Evolutionary conservation across 495 filamentous ascomycete genomes (phyloP), one percentile per base, ranked within the genome.

Genomic region (Astrocystis sublimbata): DNA sequence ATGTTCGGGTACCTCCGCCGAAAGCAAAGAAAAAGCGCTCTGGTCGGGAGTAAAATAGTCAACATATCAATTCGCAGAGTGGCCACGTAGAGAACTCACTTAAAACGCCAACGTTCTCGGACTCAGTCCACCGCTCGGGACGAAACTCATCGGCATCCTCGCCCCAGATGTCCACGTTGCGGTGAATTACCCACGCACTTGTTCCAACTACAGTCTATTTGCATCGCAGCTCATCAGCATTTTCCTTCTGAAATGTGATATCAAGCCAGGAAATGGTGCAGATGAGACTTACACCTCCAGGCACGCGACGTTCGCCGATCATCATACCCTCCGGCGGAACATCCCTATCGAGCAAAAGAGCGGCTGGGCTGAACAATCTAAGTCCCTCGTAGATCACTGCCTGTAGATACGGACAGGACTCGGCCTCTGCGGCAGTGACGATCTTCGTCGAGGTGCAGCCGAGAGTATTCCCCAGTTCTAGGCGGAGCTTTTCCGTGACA

Each of bases 121-220:
- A 73, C 35, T 43, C 42, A 4, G 85, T 66, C 82, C 82, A 85
- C 2, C 82, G 62, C 52, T 83, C 79, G 0, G 82, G 82, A 6
- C 70, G 56, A 65, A 78, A 85, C 1, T 26, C 21, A 28, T 70
- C 62, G 1, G 73, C 76, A 58, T 83, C 78, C 0, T 61, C 47
- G 0, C 81, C 83, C 51, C 80, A 88, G 0, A 86, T 60, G 0
- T 65, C 38, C 24, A 72, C 63, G 65, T 86, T 76, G 19, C 73
- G 70, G 67, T 86, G 81, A 1, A 75, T 76, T 3, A 85, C 82
- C 81, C 81, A 87, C 2, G 79, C 56, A 64, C 84, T 87, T 21
- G 82, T 74, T 2, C 85, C 85, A 0, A 88, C 80, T 0, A 81
- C 71, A 0, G 78, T 78, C 50, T 76, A 23, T 8, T 72, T 74